phyloP scores from a whole-genome alignment of 2,329 filamentous ascomycete species.

The Fusarium euwallaceae region DNA sequence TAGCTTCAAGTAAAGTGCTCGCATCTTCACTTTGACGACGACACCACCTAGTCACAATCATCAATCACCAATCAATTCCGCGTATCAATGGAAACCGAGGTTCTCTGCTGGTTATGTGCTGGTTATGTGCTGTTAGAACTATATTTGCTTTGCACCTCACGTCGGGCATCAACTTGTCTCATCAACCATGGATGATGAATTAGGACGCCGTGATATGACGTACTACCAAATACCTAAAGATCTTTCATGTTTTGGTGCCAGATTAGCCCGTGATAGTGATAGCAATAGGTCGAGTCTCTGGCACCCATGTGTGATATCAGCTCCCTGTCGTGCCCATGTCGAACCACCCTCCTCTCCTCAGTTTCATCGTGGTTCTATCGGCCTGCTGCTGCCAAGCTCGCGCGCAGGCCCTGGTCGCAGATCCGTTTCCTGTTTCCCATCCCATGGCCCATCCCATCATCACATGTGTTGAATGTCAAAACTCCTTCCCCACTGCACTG shows the following conservation, averaged over 20 bases:
- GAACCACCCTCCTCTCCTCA: not conserved
- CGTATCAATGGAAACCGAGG: not conserved
- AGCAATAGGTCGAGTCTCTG: not conserved
- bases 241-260: not conserved
- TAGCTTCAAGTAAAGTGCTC: constrained; percentile 19
- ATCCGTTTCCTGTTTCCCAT: constrained; percentile 6
- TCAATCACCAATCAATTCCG: not conserved
- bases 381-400: not conserved
- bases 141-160: not conserved
- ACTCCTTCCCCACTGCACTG: constrained; percentile 18
- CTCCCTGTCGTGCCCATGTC: constrained; percentile 6
- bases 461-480: constrained; percentile 11
- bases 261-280: not conserved
- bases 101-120: not conserved
- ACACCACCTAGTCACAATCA: not conserved
- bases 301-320: constrained; percentile 4
- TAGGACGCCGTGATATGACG: not conserved
- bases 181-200: not conserved
- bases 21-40: not conserved
- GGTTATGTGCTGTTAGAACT: not conserved
- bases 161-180: not conserved
- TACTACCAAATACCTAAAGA: not conserved
- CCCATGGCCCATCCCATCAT: constrained; percentile 11
- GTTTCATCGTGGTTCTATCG: not conserved
- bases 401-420: constrained; percentile 2